These are phyloP conservation scores for Phyllosticta citrichinensis DNA, from an alignment of 2,329 filamentous ascomycete species.

Conservation along the genomic window DNA sequence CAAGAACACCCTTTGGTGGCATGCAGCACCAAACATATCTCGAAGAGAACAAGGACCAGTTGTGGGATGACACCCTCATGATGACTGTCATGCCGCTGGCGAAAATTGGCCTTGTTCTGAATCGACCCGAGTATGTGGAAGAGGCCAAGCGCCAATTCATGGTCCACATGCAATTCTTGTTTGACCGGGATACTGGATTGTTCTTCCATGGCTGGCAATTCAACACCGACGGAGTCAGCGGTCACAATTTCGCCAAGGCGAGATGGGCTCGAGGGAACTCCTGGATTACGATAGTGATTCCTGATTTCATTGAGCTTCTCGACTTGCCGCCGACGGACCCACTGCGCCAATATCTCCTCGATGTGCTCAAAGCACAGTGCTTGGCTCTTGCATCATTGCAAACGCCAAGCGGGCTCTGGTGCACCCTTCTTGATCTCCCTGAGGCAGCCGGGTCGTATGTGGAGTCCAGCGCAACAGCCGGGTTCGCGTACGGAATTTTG, in stretches of 20 bases:
- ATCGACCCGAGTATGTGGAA: slow-evolving; percentile 61
- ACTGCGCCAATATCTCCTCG: slow-evolving; percentile 48
- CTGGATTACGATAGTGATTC: slow-evolving; percentile 77
- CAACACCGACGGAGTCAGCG: slow-evolving; percentile 36
- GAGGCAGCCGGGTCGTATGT: slow-evolving; percentile 60
- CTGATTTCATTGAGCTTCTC: slow-evolving; percentile 67
- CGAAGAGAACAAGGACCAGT: slow-evolving; percentile 59
- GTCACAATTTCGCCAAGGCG: slow-evolving; percentile 47
- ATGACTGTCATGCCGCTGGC: slow-evolving; percentile 76
- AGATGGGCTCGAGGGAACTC: slow-evolving; percentile 53
- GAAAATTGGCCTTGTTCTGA: slow-evolving; percentile 65
- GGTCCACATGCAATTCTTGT: slow-evolving; percentile 68
- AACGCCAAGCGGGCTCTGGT: slow-evolving; percentile 55
- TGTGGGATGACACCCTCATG: slow-evolving; percentile 83
- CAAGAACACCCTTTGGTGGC: slow-evolving; percentile 58
- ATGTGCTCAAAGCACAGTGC: slow-evolving; percentile 59
- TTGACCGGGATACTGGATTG: slow-evolving; percentile 59
- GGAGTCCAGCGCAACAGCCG: slow-evolving; percentile 69
- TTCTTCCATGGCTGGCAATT: slow-evolving; percentile 83
- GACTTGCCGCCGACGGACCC: slow-evolving; percentile 51
- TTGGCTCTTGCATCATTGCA: slow-evolving; percentile 54
- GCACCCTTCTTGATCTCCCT: slow-evolving; percentile 61
- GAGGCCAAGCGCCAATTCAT: slow-evolving; percentile 72
- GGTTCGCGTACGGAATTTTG: slow-evolving; percentile 70
- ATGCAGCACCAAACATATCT: slow-evolving; percentile 71